Percentiles rank a stretch among this genome's conserved stretches.
Conservation (phyloP, 495 filamentous ascomycete genomes). For the Penicillium daleae region DNA sequence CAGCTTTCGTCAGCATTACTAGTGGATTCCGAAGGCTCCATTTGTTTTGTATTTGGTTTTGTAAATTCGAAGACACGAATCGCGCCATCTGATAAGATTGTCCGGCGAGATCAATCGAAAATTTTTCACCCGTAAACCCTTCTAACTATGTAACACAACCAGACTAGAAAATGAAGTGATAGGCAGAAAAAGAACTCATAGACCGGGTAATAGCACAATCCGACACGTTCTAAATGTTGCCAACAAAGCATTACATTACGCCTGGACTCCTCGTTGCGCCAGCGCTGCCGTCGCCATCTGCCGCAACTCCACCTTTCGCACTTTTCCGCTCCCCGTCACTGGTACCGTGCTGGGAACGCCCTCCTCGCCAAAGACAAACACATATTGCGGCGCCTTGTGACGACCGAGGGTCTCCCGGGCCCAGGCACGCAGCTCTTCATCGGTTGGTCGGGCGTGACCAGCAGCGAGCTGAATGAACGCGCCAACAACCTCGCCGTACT, state of each 20-base stretch:
- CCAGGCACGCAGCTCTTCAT: conserved; percentile 61
- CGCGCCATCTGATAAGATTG: conserved; percentile 22
- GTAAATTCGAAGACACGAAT: not conserved
- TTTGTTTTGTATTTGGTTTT: not conserved
- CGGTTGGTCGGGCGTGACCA: conserved; percentile 38
- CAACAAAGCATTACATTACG: not conserved
- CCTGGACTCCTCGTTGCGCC: conserved; percentile 23
- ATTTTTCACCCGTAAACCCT: not conserved
- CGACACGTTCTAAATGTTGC: not conserved
- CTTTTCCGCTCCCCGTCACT: conserved; percentile 72
- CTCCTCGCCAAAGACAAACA: conserved; percentile 68
- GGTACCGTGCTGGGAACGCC: conserved; percentile 60
- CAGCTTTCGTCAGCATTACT: conserved; percentile 10
- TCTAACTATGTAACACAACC: not conserved
- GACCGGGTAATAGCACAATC: not conserved
- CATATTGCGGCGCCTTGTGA: conserved; percentile 67
- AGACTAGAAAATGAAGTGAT: not conserved
- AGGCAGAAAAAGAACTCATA: conserved; percentile 3
- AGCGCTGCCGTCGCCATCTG: conserved; percentile 57
- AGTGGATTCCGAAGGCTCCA: not conserved
- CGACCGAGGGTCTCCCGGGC: conserved; percentile 62
- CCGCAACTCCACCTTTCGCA: conserved; percentile 69
- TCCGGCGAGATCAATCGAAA: not conserved
- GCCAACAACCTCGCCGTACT: conserved; percentile 70
- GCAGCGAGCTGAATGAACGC: conserved; percentile 56